Base-by-base conservation (phyloP, 192 early-diverging fungal species). In the Umbelopsis isabellina region DNA sequence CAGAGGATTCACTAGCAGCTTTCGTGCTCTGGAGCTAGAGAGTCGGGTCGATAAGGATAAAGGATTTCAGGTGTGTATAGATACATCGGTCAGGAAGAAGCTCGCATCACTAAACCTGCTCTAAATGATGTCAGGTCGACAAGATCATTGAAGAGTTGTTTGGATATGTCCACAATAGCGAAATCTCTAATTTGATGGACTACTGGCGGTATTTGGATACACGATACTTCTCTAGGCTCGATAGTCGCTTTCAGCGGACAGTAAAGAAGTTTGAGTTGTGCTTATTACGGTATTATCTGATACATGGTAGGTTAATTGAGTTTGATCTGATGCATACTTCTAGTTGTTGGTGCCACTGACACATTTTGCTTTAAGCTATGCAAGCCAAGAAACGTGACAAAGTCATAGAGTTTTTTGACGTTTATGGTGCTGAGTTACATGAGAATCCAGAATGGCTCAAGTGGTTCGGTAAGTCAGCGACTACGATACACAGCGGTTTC, bases 141-240 rank as follows among this genome's bases (percentile, higher is more conserved):
- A 89, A 89, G 78, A 85, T 89, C 67, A 79, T 88, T 47, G 86
- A 89, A 55, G 86, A 89, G 53, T 67, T 89, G 30, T 79, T 82
- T 45, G 53, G 67, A 22, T 79, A 75, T 66, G 78, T 86, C n/a
- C 49, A 68, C 9, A 75, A 70, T 37, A 83, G 84, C 65, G 88
- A 89, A 74, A 67, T 89, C 27, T 72, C 70, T 37, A 74, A 74
- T 18, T 65, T 89, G 20, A 49, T 89, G 9, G 84, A 85, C 22
- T 83, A 86, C 68, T 89, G 86, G 80, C 82, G 85, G 48, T 89
- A 89, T 70, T 75, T 89, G 21, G 84, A 89, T 72, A 51, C 85
- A 21, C 82, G 88, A 25, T 88, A 87, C 74, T 89, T 89, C 68
- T 89, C 88, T 9, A 72, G 88, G 35, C 70, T 89, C 8, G 88